A percentile compares a stretch with the other conserved stretches of the same genome.
Evolutionary conservation across 139 green algal species (phyloP).

Genomic region (Chlorella sorokiniana): DNA sequence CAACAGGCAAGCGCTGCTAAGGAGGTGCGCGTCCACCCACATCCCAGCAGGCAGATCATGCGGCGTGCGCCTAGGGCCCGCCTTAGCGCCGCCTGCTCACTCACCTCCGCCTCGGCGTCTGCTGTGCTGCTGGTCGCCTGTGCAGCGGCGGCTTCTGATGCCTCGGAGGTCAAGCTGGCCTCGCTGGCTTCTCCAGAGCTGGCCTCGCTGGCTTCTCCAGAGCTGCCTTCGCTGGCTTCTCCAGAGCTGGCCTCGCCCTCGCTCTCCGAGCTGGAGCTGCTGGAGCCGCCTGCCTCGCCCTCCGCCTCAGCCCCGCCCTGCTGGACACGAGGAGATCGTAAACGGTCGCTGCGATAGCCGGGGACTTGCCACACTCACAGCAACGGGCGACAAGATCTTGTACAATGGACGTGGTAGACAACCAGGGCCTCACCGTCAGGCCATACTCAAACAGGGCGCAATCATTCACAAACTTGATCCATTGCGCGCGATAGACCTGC

Average conservation of each 20-base stretch:
- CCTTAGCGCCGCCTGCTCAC: too few relatives aligned
- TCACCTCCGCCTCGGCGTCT: too few relatives aligned
- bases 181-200: too few relatives aligned
- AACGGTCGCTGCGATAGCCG: too few relatives aligned
- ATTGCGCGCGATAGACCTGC: conserved; percentile 25
- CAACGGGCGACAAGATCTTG: not conserved
- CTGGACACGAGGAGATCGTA: not conserved
- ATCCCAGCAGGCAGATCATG: too few relatives aligned
- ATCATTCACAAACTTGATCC: conserved; percentile 33
- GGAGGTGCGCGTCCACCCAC: too few relatives aligned
- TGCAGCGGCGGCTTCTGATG: too few relatives aligned
- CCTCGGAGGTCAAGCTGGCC: too few relatives aligned
- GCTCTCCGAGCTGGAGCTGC: not conserved
- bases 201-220: not conserved
- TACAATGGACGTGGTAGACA: not conserved
- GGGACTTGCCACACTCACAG: too few relatives aligned
- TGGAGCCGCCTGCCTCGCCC: not conserved
- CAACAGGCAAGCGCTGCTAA: not conserved
- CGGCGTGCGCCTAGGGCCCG: too few relatives aligned
- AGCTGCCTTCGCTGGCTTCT: not conserved
- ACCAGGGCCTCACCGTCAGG: not conserved
- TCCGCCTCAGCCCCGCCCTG: not conserved
- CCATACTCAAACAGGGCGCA: conserved; percentile 35
- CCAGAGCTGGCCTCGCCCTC: not conserved
- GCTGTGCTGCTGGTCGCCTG: too few relatives aligned